Evolutionary conservation across 495 filamentous ascomycete genomes (phyloP).

Genomic region (Penicillium bialowiezense): DNA sequence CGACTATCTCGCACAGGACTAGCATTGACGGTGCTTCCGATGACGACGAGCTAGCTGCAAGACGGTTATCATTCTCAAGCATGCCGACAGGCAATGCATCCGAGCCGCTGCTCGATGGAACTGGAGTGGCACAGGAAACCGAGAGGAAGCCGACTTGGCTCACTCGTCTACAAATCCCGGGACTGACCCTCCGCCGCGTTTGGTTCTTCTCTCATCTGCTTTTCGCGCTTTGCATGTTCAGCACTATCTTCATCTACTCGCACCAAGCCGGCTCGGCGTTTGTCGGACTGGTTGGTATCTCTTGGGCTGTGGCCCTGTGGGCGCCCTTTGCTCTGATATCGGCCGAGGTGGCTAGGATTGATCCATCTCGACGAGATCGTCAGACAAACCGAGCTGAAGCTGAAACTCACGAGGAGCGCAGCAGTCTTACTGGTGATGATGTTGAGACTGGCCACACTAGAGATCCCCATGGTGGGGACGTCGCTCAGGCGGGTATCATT

Average conservation of each 20-base stretch:
- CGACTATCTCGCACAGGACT: not conserved
- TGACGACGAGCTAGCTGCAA: slow-evolving; percentile 17
- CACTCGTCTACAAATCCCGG: slow-evolving; percentile 63
- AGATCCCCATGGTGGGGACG: slow-evolving; percentile 22
- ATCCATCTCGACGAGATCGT: slow-evolving; percentile 58
- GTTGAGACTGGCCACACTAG: slow-evolving; percentile 25
- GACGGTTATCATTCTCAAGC: slow-evolving; percentile 32
- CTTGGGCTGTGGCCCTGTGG: slow-evolving; percentile 88
- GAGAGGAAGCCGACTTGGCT: slow-evolving; percentile 35
- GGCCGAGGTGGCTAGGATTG: slow-evolving; percentile 76
- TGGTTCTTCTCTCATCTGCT: slow-evolving; percentile 81
- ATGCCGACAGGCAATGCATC: slow-evolving; percentile 24
- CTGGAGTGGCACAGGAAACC: not conserved
- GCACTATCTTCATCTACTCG: slow-evolving; percentile 71
- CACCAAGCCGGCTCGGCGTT: slow-evolving; percentile 66
- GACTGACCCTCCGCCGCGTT: slow-evolving; percentile 78
- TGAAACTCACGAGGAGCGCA: slow-evolving; percentile 6
- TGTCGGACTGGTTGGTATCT: slow-evolving; percentile 75
- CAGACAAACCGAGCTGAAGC: slow-evolving; percentile 19
- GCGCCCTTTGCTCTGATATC: slow-evolving; percentile 90
- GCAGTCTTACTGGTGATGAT: slow-evolving; percentile 13
- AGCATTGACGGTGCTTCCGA: slow-evolving; percentile 2
- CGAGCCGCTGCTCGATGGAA: slow-evolving; percentile 27
- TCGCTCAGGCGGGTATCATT: slow-evolving; percentile 76
- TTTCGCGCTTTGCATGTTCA: slow-evolving; percentile 74